Base-by-base conservation (phyloP, 805 yeast species). In the Candida dajiaensis region DNA sequence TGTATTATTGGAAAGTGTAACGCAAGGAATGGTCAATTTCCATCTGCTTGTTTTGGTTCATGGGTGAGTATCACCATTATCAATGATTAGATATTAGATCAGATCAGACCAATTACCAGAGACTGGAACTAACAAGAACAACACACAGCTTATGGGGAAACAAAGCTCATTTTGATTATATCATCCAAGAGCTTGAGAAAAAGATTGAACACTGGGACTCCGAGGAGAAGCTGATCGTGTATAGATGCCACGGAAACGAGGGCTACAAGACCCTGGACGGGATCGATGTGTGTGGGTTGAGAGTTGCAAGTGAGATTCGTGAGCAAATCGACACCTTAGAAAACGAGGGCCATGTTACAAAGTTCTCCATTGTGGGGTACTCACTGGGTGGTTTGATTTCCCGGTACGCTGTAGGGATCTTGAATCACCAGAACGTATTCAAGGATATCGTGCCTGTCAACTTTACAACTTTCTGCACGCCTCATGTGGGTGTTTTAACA, bases 241-340 rank as follows among this genome's bases (percentile, higher is more conserved):
- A 43, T 43, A 56, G 49, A 38, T 54, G 55, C 18, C 54, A 49
- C 41, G 57, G 48, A 19, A 62, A 59, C 29, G 59, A 54, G 46
- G 92, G 90, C 7, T 85, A 80, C 59, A 76, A 77, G 57, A 89
- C 96, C 3, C 83, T 87, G 55, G 96, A 89, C 59, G 96, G 96
- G 2, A 80, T 88, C 20, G 95, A 88, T 53, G 80, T 87, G 23
- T 87, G 94, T 58, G 96, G 95, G 2, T 71, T 80, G 42, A 69
- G 95, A 20, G 83, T 86, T 8, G 80, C 85, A 1, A 74, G 74
- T 44, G 96, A 89, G 63, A 80, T 89, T 42, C 61, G 68, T 18
- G 53, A 50, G 1, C 71, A 71, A 55, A 66, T 78, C 18, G 55
- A 29, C 35, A 20, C 28, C 22, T 51, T 50, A 52, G 49, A 42